phyloP scores from a whole-genome alignment of 768 basidiomycete genomes.

The Trametes meyenii region DNA sequence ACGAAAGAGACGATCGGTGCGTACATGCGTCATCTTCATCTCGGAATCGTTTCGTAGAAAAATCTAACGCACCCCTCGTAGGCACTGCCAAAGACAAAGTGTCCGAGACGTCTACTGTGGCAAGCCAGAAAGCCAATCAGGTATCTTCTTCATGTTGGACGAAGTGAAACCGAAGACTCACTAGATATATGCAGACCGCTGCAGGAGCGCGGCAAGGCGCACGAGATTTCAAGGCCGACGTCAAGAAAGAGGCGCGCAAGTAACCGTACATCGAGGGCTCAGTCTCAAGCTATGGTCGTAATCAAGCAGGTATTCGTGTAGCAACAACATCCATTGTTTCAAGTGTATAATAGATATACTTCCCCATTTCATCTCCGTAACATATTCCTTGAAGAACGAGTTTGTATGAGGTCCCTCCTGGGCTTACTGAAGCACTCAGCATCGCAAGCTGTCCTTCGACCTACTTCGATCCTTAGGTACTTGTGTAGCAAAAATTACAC shows the following conservation, averaged over 20 bases:
- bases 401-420: no score
- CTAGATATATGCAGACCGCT: slow-evolving; percentile 21
- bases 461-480: no score
- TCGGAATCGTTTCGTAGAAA: background rate
- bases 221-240: slow-evolving; percentile 33
- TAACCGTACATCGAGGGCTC: background rate
- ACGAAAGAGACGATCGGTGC: slow-evolving; percentile 42
- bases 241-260: slow-evolving; percentile 33
- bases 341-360: slow-evolving; percentile 2
- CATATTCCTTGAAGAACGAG: no score
- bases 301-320: background rate
- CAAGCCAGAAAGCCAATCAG: slow-evolving; percentile 44
- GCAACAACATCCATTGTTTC: background rate
- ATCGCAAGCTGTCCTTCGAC: no score
- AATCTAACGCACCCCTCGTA: slow-evolving; percentile 19
- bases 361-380: background rate
- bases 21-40: background rate
- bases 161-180: background rate
- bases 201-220: slow-evolving; percentile 30
- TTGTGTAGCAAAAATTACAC: no score
- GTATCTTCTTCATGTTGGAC: slow-evolving; percentile 27
- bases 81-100: slow-evolving; percentile 43
- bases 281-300: background rate
- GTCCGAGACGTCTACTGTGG: slow-evolving; percentile 37
- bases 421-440: no score